phyloP scores from a whole-genome alignment of 2,329 filamentous ascomycete species.

The Fusarium sp. region DNA sequence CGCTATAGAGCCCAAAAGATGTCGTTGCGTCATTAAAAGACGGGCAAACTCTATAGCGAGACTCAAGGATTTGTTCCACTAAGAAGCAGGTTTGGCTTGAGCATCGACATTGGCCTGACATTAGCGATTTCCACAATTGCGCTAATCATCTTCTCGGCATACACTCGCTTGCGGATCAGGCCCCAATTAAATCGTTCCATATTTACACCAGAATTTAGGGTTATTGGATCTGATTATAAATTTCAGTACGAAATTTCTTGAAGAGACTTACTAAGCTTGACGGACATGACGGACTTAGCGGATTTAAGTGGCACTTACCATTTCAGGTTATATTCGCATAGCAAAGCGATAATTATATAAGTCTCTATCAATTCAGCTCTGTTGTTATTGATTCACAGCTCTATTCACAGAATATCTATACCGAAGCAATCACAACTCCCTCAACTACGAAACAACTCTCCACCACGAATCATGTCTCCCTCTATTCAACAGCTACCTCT shows the following conservation, averaged over 20 bases:
- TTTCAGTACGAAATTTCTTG: accelerated
- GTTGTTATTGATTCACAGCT: no score
- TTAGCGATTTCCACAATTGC: no score
- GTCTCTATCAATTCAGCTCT: accelerated
- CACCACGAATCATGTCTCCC: not conserved
- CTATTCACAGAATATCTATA: accelerated
- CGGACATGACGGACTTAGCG: not conserved
- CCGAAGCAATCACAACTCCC: accelerated
- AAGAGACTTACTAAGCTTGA: accelerated
- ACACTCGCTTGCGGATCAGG: accelerated
- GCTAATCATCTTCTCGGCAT: not conserved
- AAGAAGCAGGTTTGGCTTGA: not conserved
- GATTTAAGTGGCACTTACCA: no score
- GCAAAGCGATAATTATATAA: not conserved
- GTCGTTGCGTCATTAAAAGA: no score
- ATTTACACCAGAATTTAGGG: not conserved
- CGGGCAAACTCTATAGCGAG: no score
- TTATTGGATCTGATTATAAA: not conserved
- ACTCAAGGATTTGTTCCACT: not conserved
- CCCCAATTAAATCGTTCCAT: accelerated
- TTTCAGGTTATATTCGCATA: not conserved
- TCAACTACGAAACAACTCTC: accelerated
- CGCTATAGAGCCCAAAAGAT: not conserved
- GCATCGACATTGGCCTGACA: no score
- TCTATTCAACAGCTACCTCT: not conserved